Evolutionary conservation across 2,329 filamentous ascomycete genomes (phyloP).

Genomic region (Penicillium vulpinum): DNA sequence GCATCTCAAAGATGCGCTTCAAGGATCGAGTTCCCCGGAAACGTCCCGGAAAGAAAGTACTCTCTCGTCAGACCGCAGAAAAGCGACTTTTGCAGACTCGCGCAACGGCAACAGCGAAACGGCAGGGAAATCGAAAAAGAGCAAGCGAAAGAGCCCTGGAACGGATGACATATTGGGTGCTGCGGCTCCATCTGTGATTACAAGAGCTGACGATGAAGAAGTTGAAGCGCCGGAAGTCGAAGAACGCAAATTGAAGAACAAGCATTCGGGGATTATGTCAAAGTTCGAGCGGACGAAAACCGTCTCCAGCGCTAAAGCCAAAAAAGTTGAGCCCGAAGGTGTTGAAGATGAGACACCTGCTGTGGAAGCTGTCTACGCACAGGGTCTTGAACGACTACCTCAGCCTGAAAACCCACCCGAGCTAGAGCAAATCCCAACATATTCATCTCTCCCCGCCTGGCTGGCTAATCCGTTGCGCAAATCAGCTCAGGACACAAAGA

Average conservation of each 20-base stretch:
- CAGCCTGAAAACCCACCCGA: slow-evolving; percentile 64
- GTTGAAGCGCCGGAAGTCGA: slow-evolving; percentile 25
- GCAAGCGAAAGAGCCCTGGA: slow-evolving; percentile 36
- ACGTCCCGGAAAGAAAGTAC: slow-evolving; percentile 29
- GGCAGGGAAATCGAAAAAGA: slow-evolving; percentile 39
- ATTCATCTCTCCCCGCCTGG: slow-evolving; percentile 79
- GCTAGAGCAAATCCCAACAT: slow-evolving; percentile 61
- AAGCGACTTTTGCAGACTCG: slow-evolving; percentile 27
- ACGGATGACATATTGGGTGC: slow-evolving; percentile 14
- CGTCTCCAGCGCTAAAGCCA: slow-evolving; percentile 19
- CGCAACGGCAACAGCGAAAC: slow-evolving; percentile 20
- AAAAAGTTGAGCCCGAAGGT: slow-evolving; percentile 13
- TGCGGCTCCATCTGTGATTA: slow-evolving; percentile 30
- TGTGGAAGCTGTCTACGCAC: slow-evolving; percentile 35
- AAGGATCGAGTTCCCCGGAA: slow-evolving; percentile 37
- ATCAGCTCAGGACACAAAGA: slow-evolving; percentile 57
- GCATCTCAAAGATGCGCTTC: slow-evolving; percentile 20
- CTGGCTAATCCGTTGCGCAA: slow-evolving; percentile 73
- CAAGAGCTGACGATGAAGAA: slow-evolving; percentile 7
- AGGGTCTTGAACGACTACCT: slow-evolving; percentile 75
- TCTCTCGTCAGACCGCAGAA: slow-evolving; percentile 29
- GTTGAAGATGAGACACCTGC: slow-evolving; percentile 15
- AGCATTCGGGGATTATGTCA: slow-evolving; percentile 39
- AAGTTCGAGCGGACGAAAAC: slow-evolving; percentile 42
- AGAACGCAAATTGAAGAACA: slow-evolving; percentile 27